Conservation (phyloP, 495 filamentous ascomycete genomes). For the Darksidea phi region DNA sequence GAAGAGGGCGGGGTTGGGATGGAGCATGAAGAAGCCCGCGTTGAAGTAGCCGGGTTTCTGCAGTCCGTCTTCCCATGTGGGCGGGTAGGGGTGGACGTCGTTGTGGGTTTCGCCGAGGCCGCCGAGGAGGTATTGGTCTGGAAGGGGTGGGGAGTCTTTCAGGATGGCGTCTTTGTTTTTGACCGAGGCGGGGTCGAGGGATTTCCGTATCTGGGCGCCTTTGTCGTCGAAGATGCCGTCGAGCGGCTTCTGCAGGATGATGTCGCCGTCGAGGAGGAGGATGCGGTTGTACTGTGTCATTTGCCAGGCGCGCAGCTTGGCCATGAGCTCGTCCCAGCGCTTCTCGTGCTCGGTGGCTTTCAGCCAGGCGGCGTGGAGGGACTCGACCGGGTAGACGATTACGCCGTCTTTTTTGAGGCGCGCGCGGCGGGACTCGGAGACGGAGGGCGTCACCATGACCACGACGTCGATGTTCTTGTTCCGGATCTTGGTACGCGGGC, state of each 20-base stretch:
- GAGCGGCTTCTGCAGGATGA: slow-evolving; percentile 19
- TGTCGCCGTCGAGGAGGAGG: slow-evolving; percentile 34
- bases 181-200: neutral
- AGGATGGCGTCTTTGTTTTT: neutral
- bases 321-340: slow-evolving; percentile 31
- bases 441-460: slow-evolving; percentile 36
- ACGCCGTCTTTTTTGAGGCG: slow-evolving; percentile 35
- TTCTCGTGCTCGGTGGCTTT: neutral
- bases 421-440: slow-evolving; percentile 25
- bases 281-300: slow-evolving; percentile 33
- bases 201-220: slow-evolving; percentile 4
- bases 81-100: slow-evolving; percentile 10
- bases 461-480: slow-evolving; percentile 33
- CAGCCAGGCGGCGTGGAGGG: slow-evolving; percentile 25
- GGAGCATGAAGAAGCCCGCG: slow-evolving; percentile 32
- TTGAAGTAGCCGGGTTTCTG: slow-evolving; percentile 24
- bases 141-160: neutral
- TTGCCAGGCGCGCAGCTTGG: slow-evolving; percentile 35
- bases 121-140: slow-evolving; percentile 23
- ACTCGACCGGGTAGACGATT: slow-evolving; percentile 29
- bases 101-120: slow-evolving; percentile 6
- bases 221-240: slow-evolving; percentile 31
- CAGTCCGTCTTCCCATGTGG: slow-evolving; percentile 5
- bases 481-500: slow-evolving; percentile 26
- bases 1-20: slow-evolving; percentile 16